Base-by-base conservation (phyloP, 495 filamentous ascomycete species). In the Penicillium cataractarum region DNA sequence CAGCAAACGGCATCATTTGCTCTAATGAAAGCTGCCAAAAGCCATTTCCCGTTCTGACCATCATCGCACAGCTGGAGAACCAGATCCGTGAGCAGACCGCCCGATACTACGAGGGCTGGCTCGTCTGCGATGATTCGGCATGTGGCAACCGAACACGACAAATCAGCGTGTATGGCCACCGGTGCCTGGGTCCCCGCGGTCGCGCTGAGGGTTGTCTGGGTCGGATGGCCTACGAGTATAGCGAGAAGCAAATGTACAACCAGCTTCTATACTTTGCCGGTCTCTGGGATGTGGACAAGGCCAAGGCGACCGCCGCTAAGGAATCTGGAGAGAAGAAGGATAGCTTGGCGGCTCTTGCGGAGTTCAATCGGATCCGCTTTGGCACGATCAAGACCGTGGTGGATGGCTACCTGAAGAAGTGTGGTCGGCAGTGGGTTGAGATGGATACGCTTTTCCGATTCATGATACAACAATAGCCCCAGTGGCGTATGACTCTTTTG, bases 371-470 rank as follows among this genome's bases (percentile, higher is more conserved):
- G 32, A 80, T 78, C 35, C 75, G 92, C 68, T 98, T 98, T 72
- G 84, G 68, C 19, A 92, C 90, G 8, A 78, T 93, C 50, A 88
- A 84, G 77, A 84, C 82, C 2, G 87, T 91, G n/a, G 92, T 96
- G 12, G 92, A 92, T 61, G 87, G 76, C 71, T 96, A 97, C 78
- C 75, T 99, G 75, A 91, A 91, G 71, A 95, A 92, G 82, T 97
- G 92, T 81, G 95, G 96, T 35, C 82, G 93, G 72, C 90, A 90
- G 76, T 98, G 92, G 92, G 95, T 99, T 57, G 91, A 91, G 60
- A 99, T 98, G 95, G 92, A 94, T 76, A 86, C 80, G 71, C 78
- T 99, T 61, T 99, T 98, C 82, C 82, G 78, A 55, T 91, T 89
- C 78, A 87, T 86, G 73, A 65, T 83, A 60, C 71, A 71, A 63